Percentiles rank a stretch among this genome's conserved stretches.
Conservation (phyloP, 140 eudicot genomes). For the Eryngium alpinum region DNA sequence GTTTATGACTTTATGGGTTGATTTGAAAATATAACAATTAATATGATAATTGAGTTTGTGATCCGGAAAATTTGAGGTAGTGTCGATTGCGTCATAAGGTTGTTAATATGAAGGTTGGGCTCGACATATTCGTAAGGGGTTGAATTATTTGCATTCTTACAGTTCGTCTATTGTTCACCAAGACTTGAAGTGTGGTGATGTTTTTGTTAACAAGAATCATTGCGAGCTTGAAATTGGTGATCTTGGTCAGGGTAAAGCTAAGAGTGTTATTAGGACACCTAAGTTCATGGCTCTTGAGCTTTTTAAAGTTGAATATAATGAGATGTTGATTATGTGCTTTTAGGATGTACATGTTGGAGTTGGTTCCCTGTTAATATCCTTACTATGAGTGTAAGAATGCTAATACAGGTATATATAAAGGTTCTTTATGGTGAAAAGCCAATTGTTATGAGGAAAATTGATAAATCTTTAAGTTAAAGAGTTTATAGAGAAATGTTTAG, state of each 20-base stretch:
- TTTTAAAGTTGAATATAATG: constrained; percentile 4
- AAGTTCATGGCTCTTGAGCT: constrained; percentile 88
- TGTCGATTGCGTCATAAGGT: constrained; percentile 39
- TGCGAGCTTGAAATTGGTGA: constrained; percentile 84
- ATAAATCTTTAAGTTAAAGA: constrained; percentile 64
- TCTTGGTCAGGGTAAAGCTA: constrained; percentile 31
- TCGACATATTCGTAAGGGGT: constrained; percentile 69
- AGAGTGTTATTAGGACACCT: constrained; percentile 46
- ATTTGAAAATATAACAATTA: constrained; percentile 33
- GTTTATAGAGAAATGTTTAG: constrained; percentile 81
- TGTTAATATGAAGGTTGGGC: constrained; percentile 75
- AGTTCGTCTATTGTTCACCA: constrained; percentile 75
- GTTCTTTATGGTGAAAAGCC: constrained; percentile 80
- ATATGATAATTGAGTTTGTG: constrained; percentile 55
- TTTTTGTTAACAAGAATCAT: constrained; percentile 68
- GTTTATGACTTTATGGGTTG: constrained; percentile 55
- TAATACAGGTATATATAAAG: constrained; percentile 81
- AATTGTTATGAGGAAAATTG: constrained; percentile 64
- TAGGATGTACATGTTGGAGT: constrained; percentile 85
- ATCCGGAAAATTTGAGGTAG: constrained; percentile 59
- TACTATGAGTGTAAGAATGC: constrained; percentile 76
- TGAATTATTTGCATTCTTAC: constrained; percentile 60
- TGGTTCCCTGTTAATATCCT: constrained; percentile 86
- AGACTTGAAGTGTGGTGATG: constrained; percentile 77
- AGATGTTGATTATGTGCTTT: constrained; percentile 67